These are phyloP conservation scores for Juglanconis sp. DNA, from an alignment of 2,329 filamentous ascomycete genomes.

Conservation along the genomic window DNA sequence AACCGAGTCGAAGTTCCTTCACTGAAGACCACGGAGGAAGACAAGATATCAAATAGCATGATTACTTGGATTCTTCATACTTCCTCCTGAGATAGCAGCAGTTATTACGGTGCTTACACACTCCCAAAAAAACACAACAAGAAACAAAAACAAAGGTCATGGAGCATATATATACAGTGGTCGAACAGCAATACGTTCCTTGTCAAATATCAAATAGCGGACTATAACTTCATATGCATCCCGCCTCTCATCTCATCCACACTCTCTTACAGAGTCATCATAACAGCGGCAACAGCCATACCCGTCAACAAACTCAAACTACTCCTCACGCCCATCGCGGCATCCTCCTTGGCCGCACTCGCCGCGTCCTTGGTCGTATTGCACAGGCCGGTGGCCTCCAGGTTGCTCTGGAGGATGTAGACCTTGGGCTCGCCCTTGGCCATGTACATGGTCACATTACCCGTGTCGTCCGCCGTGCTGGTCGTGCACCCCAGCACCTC, in stretches of 20 bases:
- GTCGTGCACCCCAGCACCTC: slow-evolving; percentile 24
- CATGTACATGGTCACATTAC: slow-evolving; percentile 19
- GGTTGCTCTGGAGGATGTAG: slow-evolving; percentile 16
- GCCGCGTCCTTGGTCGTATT: slow-evolving; percentile 11
- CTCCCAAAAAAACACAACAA: too few species aligned
- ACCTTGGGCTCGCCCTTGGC: slow-evolving; percentile 16
- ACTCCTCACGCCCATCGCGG: slow-evolving; percentile 4
- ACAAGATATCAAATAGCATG: too few species aligned
- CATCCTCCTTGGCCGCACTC: slow-evolving; percentile 5
- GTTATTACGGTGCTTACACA: too few species aligned
- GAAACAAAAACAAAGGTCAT: too few species aligned
- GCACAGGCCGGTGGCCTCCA: slow-evolving; percentile 11
- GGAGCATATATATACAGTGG: too few species aligned
- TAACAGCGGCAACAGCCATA: slow-evolving; percentile 2
- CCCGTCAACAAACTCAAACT: slow-evolving; percentile 8
- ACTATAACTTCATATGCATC: too few species aligned
- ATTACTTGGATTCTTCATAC: too few species aligned
- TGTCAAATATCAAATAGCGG: too few species aligned
- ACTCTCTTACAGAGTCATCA: slow-evolving; percentile 12
- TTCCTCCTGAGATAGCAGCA: too few species aligned
- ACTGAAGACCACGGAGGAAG: too few species aligned
- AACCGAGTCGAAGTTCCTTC: too few species aligned
- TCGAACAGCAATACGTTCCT: too few species aligned
- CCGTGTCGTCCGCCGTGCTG: slow-evolving; percentile 13
- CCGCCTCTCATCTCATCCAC: not conserved